These are phyloP conservation scores for Caloboletus inedulis DNA, from an alignment of 1,284 basidiomycete species.

Conservation along the genomic window DNA sequence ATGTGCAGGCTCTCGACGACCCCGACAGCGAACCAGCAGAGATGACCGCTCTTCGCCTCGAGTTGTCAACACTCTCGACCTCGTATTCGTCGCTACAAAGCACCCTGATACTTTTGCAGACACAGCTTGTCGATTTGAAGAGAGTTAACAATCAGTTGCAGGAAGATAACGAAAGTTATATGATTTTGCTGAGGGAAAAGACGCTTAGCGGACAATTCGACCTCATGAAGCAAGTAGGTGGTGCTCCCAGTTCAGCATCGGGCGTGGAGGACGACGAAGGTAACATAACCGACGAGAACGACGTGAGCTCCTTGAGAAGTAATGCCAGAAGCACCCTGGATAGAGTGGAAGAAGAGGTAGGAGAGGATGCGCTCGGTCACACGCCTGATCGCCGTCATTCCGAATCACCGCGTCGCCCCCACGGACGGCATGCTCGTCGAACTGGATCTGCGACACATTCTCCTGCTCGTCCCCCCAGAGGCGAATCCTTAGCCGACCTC, in stretches of 20 bases:
- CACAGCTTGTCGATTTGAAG: constrained; percentile 73
- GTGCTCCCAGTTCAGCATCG: constrained; percentile 38
- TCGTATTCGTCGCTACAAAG: constrained; percentile 77
- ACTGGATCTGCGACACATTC: constrained; percentile 52
- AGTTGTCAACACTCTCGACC: constrained; percentile 76
- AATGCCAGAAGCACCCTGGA: constrained; percentile 52
- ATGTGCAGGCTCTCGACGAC: constrained; percentile 50
- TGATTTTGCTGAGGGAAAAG: constrained; percentile 84
- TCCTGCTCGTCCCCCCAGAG: constrained; percentile 44
- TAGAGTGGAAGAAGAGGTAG: constrained; percentile 54
- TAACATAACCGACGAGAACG: constrained; percentile 42
- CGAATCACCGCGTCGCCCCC: constrained; percentile 42
- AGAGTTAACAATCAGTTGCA: constrained; percentile 78
- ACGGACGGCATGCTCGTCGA: constrained; percentile 50
- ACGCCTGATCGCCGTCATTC: constrained; percentile 38
- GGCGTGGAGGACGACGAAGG: constrained; percentile 52
- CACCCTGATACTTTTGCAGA: constrained; percentile 70
- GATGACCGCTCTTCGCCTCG: constrained; percentile 75
- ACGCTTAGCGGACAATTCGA: constrained; percentile 86
- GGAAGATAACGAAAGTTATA: constrained; percentile 94
- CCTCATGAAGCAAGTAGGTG: constrained; percentile 64
- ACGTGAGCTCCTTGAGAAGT: constrained; percentile 57
- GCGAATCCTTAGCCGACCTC: constrained; percentile 75
- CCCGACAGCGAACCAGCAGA: constrained; percentile 74
- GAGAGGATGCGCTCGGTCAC: constrained; percentile 33